Percentiles rank a stretch among this genome's conserved stretches.
Evolutionary conservation across 2,329 filamentous ascomycete species (phyloP).

Genomic region (Aureobasidium sp.): DNA sequence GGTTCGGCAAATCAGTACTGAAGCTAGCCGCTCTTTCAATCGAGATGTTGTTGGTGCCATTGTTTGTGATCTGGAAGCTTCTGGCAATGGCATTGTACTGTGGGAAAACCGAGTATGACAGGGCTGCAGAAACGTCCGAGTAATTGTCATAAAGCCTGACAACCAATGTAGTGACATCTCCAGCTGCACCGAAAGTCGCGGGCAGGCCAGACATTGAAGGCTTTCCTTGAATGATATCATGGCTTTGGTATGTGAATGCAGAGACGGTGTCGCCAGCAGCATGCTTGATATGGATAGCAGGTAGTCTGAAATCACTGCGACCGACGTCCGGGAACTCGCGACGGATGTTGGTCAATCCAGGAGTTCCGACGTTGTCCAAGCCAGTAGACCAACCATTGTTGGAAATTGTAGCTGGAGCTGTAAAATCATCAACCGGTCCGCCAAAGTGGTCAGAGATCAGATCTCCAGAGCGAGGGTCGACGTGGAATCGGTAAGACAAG

Average conservation of each 20-base stretch:
- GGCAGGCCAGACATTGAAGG: slow-evolving; percentile 51
- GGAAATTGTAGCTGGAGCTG: slow-evolving; percentile 35
- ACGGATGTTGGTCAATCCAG: slow-evolving; percentile 41
- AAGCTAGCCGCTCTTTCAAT: slow-evolving; percentile 54
- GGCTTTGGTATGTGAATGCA: slow-evolving; percentile 52
- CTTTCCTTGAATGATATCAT: slow-evolving; percentile 51
- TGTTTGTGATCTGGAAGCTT: slow-evolving; percentile 56
- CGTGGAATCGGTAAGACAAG: slow-evolving; percentile 58
- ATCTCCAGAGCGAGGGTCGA: slow-evolving; percentile 50
- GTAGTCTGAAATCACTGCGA: slow-evolving; percentile 55
- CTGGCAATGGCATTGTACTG: slow-evolving; percentile 54
- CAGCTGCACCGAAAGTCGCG: slow-evolving; percentile 50
- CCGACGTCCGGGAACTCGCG: slow-evolving; percentile 60
- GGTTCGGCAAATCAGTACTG: slow-evolving; percentile 54
- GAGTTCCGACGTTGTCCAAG: slow-evolving; percentile 6
- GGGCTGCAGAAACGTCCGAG: slow-evolving; percentile 50
- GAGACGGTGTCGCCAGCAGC: slow-evolving; percentile 53
- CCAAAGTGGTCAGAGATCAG: slow-evolving; percentile 57
- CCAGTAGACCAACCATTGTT: slow-evolving; percentile 49
- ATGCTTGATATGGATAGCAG: slow-evolving; percentile 56
- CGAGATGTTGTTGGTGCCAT: slow-evolving; percentile 46
- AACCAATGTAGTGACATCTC: slow-evolving; percentile 53
- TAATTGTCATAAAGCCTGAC: slow-evolving; percentile 54
- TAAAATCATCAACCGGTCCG: slow-evolving; percentile 47
- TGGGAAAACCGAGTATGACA: slow-evolving; percentile 59